A percentile compares a stretch with the other conserved stretches of the same genome.
phyloP scores from a whole-genome alignment of 345 rosid genomes.

The Lenwebbia sp. region DNA sequence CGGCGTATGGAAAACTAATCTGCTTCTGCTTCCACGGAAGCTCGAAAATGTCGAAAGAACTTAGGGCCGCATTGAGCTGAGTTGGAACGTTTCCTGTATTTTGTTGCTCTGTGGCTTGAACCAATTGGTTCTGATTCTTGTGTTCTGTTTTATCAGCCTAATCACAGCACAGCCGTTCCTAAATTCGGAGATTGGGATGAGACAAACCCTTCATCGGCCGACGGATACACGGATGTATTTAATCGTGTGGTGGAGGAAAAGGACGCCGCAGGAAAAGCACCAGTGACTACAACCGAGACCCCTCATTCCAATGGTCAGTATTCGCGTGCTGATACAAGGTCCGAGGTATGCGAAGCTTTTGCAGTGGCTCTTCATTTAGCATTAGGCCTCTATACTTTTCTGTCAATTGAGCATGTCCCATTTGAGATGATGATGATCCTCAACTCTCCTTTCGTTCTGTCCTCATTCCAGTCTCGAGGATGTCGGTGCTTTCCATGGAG shows the following conservation, averaged over 20 bases:
- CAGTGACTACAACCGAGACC: background rate
- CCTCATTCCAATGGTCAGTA: background rate
- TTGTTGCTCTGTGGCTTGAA: background rate
- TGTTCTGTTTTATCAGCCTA: slow-evolving; percentile 8
- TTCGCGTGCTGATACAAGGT: background rate
- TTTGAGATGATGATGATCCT: background rate
- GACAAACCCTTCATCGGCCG: slow-evolving; percentile 19
- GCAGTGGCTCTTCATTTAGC: background rate
- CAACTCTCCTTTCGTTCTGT: background rate
- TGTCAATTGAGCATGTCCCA: background rate
- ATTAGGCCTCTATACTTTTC: background rate
- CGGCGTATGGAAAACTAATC: background rate
- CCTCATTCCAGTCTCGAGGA: background rate
- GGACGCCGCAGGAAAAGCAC: background rate
- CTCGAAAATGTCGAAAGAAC: background rate
- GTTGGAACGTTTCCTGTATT: background rate
- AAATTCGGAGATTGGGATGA: slow-evolving; percentile 34
- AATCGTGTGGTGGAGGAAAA: slow-evolving; percentile 15
- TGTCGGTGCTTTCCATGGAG: slow-evolving; percentile 7
- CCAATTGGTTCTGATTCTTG: background rate
- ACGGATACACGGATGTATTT: slow-evolving; percentile 20
- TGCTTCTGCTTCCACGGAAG: background rate
- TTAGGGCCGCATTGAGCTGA: background rate
- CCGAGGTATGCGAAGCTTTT: background rate
- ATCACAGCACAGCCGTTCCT: slow-evolving; percentile 14